Evolutionary conservation across 2,329 filamentous ascomycete species (phyloP).

Genomic region (Fusarium globosum): DNA sequence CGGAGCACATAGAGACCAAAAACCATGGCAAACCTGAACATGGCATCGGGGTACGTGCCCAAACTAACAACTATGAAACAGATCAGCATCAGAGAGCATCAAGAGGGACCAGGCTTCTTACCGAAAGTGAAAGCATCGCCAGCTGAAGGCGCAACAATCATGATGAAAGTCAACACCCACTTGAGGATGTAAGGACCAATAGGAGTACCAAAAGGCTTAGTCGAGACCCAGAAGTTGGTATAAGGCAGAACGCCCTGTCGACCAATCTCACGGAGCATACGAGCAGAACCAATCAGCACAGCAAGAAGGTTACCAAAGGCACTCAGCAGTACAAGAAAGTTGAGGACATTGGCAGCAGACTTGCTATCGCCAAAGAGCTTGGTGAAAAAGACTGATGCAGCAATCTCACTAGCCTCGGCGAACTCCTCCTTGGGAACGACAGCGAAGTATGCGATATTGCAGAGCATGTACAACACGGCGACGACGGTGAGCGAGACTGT

Average conservation of each 20-base stretch:
- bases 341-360: slow-evolving; percentile 62
- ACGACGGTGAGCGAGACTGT: slow-evolving; percentile 63
- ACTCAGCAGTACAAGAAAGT: slow-evolving; percentile 66
- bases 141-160: slow-evolving; percentile 70
- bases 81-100: slow-evolving; percentile 24
- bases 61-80: slow-evolving; percentile 65
- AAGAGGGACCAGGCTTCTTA: slow-evolving; percentile 34
- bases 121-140: slow-evolving; percentile 74
- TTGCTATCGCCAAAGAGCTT: slow-evolving; percentile 64
- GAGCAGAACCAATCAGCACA: slow-evolving; percentile 64
- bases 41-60: slow-evolving; percentile 65
- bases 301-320: slow-evolving; percentile 70
- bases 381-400: slow-evolving; percentile 68
- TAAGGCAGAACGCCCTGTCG: slow-evolving; percentile 70
- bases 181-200: slow-evolving; percentile 68
- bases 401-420: slow-evolving; percentile 62
- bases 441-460: slow-evolving; percentile 71
- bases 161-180: slow-evolving; percentile 66
- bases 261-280: slow-evolving; percentile 70
- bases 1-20: slow-evolving; percentile 69
- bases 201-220: slow-evolving; percentile 71
- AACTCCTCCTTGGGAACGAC: slow-evolving; percentile 67
- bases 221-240: slow-evolving; percentile 71
- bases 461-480: slow-evolving; percentile 66
- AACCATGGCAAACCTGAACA: slow-evolving; percentile 68